Conservation (phyloP, 2,329 filamentous ascomycete species). For the Paraphoma sp. region DNA sequence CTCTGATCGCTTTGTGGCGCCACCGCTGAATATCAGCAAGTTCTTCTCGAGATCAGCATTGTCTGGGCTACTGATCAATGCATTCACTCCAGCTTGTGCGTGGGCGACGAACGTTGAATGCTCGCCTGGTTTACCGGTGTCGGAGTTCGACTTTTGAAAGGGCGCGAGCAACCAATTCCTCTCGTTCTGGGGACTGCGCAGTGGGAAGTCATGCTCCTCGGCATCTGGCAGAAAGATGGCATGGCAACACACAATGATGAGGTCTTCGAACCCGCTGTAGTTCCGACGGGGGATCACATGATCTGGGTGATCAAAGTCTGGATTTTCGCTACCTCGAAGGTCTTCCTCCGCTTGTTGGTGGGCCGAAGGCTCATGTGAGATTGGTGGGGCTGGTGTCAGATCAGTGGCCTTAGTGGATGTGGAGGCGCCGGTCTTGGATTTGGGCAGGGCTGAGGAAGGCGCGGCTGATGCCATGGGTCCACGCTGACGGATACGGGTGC, state of each 20-base stretch:
- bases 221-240: slow-evolving; percentile 67
- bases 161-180: slow-evolving; percentile 70
- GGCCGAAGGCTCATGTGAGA: slow-evolving; percentile 8
- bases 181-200: slow-evolving; percentile 43
- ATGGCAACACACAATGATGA: slow-evolving; percentile 85
- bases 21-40: slow-evolving; percentile 77
- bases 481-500: neutral
- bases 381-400: slow-evolving; percentile 8
- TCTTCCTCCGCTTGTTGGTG: slow-evolving; percentile 4
- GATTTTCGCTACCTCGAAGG: slow-evolving; percentile 13
- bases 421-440: slow-evolving; percentile 32
- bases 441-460: slow-evolving; percentile 36
- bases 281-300: slow-evolving; percentile 34
- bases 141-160: slow-evolving; percentile 65
- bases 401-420: slow-evolving; percentile 3
- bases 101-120: slow-evolving; percentile 81
- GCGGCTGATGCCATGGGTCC: slow-evolving; percentile 38
- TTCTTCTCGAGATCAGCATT: slow-evolving; percentile 40
- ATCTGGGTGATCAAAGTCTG: slow-evolving; percentile 34
- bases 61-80: slow-evolving; percentile 56
- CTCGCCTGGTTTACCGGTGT: slow-evolving; percentile 64
- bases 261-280: slow-evolving; percentile 50
- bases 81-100: slow-evolving; percentile 67
- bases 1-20: slow-evolving; percentile 42
- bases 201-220: slow-evolving; percentile 30